phyloP scores from a whole-genome alignment of 352 stramenopile species.

The Globisporangium irregulare region DNA sequence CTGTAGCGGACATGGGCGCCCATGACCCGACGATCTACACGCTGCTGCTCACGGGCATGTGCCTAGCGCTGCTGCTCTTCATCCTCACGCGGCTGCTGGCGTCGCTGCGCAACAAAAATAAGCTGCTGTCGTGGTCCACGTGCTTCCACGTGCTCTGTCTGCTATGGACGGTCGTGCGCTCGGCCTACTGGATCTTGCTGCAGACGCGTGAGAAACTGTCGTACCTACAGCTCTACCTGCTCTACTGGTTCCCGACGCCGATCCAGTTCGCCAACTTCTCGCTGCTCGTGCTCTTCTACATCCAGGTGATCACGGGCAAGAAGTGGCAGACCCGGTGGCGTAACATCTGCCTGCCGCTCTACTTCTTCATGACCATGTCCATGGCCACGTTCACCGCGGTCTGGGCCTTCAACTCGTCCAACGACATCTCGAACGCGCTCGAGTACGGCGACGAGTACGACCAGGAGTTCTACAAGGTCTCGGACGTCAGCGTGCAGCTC shows the following conservation, averaged over 20 bases:
- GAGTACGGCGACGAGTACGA: conserved; percentile 77
- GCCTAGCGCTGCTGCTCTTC: conserved; percentile 69
- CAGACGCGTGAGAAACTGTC: conserved; percentile 68
- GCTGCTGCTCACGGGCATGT: conserved; percentile 76
- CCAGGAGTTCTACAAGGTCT: conserved; percentile 78
- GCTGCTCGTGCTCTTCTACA: conserved; percentile 86
- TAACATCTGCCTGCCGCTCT: conserved; percentile 80
- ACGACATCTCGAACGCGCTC: conserved; percentile 71
- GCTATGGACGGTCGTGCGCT: conserved; percentile 77
- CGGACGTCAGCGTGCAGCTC: conserved; percentile 74
- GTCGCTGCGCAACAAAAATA: conserved; percentile 78
- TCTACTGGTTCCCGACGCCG: conserved; percentile 84
- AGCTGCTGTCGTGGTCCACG: conserved; percentile 80
- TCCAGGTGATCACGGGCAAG: conserved; percentile 80
- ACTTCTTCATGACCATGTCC: conserved; percentile 74
- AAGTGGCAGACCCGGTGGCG: conserved; percentile 72
- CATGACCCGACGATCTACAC: conserved; percentile 72
- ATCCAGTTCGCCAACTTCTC: conserved; percentile 90
- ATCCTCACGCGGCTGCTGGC: conserved; percentile 61
- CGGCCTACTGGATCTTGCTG: conserved; percentile 84
- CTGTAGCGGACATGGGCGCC: conserved; percentile 18
- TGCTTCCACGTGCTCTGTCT: conserved; percentile 80
- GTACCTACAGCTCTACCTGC: conserved; percentile 81
- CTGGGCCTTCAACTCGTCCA: conserved; percentile 84
- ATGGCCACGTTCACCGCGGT: conserved; percentile 85